A percentile compares a stretch with the other conserved stretches of the same genome.
These are phyloP conservation scores for Arachnomyces sp. DNA, from an alignment of 2,329 filamentous ascomycete genomes.

Conservation along the genomic window DNA sequence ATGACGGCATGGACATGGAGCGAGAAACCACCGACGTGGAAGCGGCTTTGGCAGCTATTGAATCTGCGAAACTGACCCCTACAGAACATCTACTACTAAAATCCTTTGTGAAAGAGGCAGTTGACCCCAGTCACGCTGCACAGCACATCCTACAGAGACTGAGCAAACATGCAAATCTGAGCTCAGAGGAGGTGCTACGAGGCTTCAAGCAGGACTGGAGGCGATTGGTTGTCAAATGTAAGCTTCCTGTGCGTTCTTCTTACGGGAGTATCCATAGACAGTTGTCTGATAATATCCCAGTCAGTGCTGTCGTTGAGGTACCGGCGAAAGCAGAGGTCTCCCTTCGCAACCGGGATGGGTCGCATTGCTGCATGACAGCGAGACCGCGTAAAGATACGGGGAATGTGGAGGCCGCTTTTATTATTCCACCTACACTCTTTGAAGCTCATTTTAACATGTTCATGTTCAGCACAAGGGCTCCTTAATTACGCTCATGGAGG, in stretches of 20 bases:
- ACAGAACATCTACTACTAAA: constrained; percentile 2
- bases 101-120: constrained; percentile 1
- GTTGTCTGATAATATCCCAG: background rate
- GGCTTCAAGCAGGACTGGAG: background rate
- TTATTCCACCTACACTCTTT: constrained; percentile 2
- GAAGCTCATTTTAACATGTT: background rate
- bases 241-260: background rate
- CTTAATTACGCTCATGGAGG: constrained; percentile 1
- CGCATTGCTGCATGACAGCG: background rate
- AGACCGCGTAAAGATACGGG: background rate
- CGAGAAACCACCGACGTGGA: too few relatives aligned
- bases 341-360: constrained; percentile 1
- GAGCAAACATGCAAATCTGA: background rate
- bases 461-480: background rate
- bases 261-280: too few relatives aligned
- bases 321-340: background rate
- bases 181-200: background rate
- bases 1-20: too few relatives aligned
- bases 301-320: background rate
- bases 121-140: constrained; percentile 1
- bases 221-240: background rate
- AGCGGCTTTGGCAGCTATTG: constrained; percentile 1
- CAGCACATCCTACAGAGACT: background rate
- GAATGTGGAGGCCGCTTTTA: background rate
- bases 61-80: background rate